These are phyloP conservation scores for Diatrype stigma DNA, from an alignment of 2,329 filamentous ascomycete species.

Conservation along the genomic window DNA sequence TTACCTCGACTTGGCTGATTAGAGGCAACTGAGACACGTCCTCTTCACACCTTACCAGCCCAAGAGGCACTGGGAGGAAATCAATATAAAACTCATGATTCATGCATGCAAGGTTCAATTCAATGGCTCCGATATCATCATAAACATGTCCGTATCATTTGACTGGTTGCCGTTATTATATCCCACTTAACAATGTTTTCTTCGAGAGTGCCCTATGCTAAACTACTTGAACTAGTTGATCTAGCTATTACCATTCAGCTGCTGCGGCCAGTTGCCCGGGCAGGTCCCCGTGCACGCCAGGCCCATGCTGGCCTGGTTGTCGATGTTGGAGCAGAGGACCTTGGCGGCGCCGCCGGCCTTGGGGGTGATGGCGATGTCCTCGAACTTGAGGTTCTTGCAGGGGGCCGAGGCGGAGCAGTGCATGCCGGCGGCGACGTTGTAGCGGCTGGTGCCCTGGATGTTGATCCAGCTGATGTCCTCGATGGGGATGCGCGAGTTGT, in stretches of 20 bases:
- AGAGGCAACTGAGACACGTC: too few relatives aligned
- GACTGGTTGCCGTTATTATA: too few relatives aligned
- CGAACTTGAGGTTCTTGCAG: constrained; percentile 41
- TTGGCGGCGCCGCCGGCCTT: constrained; percentile 35
- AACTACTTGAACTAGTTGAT: too few relatives aligned
- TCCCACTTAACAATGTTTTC: too few relatives aligned
- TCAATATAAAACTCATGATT: neutral
- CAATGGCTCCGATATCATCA: too few relatives aligned
- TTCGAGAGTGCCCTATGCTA: neutral
- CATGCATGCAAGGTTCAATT: neutral
- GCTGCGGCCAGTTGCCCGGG: constrained; percentile 34
- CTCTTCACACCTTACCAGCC: too few relatives aligned
- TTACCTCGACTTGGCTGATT: too few relatives aligned
- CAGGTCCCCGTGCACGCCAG: constrained; percentile 33
- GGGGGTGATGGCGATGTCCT: constrained; percentile 40
- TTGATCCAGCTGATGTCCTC: constrained; percentile 45
- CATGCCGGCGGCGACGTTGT: constrained; percentile 43
- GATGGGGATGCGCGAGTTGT: constrained; percentile 37
- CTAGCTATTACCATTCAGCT: constrained; percentile 28
- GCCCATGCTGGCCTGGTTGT: constrained; percentile 29
- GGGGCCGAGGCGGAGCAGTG: constrained; percentile 39
- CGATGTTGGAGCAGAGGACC: constrained; percentile 40
- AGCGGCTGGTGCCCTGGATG: constrained; percentile 43
- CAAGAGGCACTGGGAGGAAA: neutral
- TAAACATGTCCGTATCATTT: too few relatives aligned